phyloP scores from a whole-genome alignment of 148 eudicot genomes.

The Rhododendron kiyosumense region DNA sequence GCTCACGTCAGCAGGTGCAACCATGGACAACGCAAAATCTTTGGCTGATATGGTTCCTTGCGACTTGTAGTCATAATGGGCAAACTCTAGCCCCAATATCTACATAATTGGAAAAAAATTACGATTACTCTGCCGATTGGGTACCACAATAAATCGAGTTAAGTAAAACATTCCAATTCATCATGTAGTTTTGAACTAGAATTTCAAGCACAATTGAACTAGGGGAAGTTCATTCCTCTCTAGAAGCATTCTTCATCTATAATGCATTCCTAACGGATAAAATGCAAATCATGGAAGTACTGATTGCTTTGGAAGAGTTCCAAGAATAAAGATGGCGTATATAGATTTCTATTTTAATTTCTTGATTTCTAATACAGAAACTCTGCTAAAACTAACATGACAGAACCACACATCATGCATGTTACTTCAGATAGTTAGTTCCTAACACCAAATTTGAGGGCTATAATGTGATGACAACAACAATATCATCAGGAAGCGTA shows the following conservation, averaged over 20 bases:
- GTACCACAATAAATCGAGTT: neutral
- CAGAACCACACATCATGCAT: too few relatives aligned
- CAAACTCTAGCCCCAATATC: slow-evolving; percentile 5
- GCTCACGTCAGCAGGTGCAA: neutral
- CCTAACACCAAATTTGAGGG: too few relatives aligned
- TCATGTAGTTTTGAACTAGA: neutral
- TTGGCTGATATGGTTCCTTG: slow-evolving; percentile 9
- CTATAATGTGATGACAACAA: too few relatives aligned
- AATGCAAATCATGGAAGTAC: neutral
- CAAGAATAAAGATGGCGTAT: too few relatives aligned
- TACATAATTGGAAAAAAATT: slow-evolving; percentile 8
- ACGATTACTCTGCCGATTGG: neutral
- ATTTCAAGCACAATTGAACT: neutral
- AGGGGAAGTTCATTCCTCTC: neutral
- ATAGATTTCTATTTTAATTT: too few relatives aligned
- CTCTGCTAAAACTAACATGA: too few relatives aligned
- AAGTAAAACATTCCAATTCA: neutral
- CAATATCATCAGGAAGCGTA: too few relatives aligned
- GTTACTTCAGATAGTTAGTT: too few relatives aligned
- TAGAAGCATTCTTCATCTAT: neutral
- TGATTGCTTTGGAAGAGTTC: too few relatives aligned
- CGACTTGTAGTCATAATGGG: slow-evolving; percentile 9
- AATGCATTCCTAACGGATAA: neutral
- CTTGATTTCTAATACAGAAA: too few relatives aligned
- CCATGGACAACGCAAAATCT: neutral